These are phyloP conservation scores for Eucalyptus regnans DNA, from an alignment of 345 rosid genomes.

Conservation along the genomic window DNA sequence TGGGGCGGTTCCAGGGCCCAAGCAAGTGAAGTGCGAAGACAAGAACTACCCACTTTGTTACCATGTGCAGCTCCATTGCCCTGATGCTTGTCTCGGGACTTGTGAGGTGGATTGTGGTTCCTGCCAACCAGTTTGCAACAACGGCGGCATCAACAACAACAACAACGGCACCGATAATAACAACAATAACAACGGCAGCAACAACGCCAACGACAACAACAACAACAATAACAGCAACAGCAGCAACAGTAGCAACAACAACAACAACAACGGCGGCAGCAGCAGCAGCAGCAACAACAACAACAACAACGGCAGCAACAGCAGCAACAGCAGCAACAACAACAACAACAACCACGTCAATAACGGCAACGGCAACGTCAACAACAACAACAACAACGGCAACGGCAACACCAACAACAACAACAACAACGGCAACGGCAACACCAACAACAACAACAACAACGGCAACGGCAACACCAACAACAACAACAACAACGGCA, in stretches of 20 bases:
- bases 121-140: not conserved
- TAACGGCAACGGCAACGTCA: rapidly evolving
- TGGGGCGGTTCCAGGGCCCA: not conserved
- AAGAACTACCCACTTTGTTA: not conserved
- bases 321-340: rapidly evolving
- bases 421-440: too few species aligned
- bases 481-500: not conserved
- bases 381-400: too few species aligned
- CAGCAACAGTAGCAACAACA: rapidly evolving
- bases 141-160: not conserved
- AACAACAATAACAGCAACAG: rapidly evolving
- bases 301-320: rapidly evolving
- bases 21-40: not conserved
- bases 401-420: too few species aligned
- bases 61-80: not conserved
- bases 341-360: too few species aligned
- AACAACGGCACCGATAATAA: rapidly evolving
- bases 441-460: not conserved
- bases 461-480: rapidly evolving
- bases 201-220: too few species aligned
- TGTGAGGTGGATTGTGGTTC: not conserved
- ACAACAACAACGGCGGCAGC: rapidly evolving
- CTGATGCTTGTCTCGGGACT: not conserved
- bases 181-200: too few species aligned
- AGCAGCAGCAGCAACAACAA: rapidly evolving